Evolutionary conservation across 345 rosid species (phyloP).

Genomic region (Noccaea caerulescens): DNA sequence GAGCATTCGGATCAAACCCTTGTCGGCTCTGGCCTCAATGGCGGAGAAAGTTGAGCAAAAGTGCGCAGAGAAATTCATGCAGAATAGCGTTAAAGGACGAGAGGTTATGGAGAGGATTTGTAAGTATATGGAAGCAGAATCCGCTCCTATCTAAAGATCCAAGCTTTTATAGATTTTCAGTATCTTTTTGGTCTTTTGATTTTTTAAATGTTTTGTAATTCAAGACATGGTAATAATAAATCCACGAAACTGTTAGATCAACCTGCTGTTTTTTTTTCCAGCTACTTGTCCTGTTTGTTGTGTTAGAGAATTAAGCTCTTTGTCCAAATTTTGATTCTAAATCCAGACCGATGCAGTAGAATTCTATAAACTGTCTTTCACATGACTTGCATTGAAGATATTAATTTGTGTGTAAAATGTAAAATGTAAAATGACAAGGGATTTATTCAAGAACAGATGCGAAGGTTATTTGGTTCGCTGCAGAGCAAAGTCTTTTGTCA

Average conservation of each 20-base stretch:
- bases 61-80: conserved; percentile 91
- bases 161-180: neutral
- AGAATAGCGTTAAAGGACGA: conserved; percentile 86
- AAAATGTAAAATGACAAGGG: neutral
- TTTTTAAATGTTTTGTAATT: conserved; percentile 33
- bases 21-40: conserved; percentile 92
- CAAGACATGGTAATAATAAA: conserved; percentile 33
- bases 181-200: neutral
- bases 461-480: neutral
- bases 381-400: no score
- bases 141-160: conserved; percentile 52
- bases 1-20: conserved; percentile 82
- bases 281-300: conserved; percentile 27
- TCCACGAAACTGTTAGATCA: conserved; percentile 26
- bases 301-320: conserved; percentile 2
- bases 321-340: conserved; percentile 10
- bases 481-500: neutral
- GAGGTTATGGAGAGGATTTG: conserved; percentile 99
- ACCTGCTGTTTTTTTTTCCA: conserved; percentile 10
- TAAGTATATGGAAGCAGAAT: conserved; percentile 91
- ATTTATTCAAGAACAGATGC: neutral
- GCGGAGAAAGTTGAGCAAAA: conserved; percentile 94
- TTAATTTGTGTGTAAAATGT: no score
- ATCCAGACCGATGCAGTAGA: conserved; percentile 5
- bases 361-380: no score